Evolutionary conservation across 805 yeast species (phyloP), one percentile per base, ranked within the genome.

Genomic region (Barnettozyma botsteinii): DNA sequence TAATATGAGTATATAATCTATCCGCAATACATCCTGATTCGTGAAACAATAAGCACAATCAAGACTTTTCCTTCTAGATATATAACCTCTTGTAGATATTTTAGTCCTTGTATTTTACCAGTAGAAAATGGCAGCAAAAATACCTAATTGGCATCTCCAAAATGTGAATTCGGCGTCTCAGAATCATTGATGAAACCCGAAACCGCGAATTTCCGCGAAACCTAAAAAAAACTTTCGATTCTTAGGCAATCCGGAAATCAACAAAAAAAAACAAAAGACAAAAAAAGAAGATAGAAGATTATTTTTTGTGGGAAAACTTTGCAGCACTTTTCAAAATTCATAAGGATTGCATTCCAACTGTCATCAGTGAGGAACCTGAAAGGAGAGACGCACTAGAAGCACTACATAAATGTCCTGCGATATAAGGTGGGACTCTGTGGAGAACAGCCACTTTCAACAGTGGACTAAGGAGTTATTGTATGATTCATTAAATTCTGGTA

Each of bases 351-450:
- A 27, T 18, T 4, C 30, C 6, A 17, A 14, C 29, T 21, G 23
- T 9, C 23, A 21, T 21, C 23, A 21, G 23, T n/a, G n/a, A n/a
- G n/a, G n/a, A n/a, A n/a, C n/a, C n/a, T n/a, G n/a, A n/a, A n/a
- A n/a, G n/a, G n/a, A n/a, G n/a, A n/a, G n/a, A n/a, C 23, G 23
- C 23, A 21, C 23, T 21, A n/a, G n/a, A n/a, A n/a, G n/a, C 23
- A 21, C 23, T 21, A 20, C 12, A 22, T 4, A 10, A 32, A 85
- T 85, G 94, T 82, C 93, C 7, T 84, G 86, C 54, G 75, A 80
- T 45, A 80, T 85, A 47, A 76, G 81, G 60, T 85, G 95, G 95
- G 72, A 74, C 45, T 70, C 85, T 8, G 69, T 85, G 30, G 86
- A 85, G 48, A 71, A 79, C 42, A 80, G 78, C 37, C 70, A 80